Evolutionary conservation across 306 rosid genomes (phyloP), one percentile per base, ranked within the genome.

Genomic region (Abrus pulchellus): DNA sequence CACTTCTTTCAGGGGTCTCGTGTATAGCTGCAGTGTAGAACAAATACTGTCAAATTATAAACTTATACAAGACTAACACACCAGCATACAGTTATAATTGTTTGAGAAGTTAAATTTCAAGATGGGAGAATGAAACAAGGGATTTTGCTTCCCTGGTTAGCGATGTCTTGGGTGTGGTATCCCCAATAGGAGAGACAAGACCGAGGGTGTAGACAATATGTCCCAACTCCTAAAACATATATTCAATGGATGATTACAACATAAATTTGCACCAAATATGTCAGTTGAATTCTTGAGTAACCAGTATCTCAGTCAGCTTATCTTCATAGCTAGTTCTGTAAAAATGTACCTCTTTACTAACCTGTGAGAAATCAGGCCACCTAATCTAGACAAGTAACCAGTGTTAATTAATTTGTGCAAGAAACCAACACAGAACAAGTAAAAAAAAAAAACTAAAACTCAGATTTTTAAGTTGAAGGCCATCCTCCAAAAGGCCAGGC

Each of bases 11-110:
- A 11, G 84, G 64, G 30, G 67, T 74, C 83, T 83, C 87, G 8
- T 56, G 84, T 44, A 87, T 77, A 82, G 94, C 99, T 96, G 94
- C 86, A 77, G 66, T 20, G 57, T 59, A 82, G 74, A 78, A 74
- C 65, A 64, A 53, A 38, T 20, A 20, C 76, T 28, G 29, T 68
- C 68, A 79, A 81, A 50, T 59, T 33, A 81, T 48, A 40, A 43
- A 2, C 50, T 67, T 43, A 12, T 27, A 49, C 14, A 13, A 78
- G 71, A 66, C 59, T 20, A 10, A 81, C 40, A 76, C 5, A 29
- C 56, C 50, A 52, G 33, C 57, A 29, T 7, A 10, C 74, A 67
- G 45, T 50, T 57, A 43, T 56, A 77, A 33, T 27, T 69, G 43
- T 47, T 40, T 45, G 10, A 9, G 67, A 57, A 55, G 74, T 73